Base-by-base conservation (phyloP, 2,329 filamentous ascomycete genomes). In the Periconia sp. region DNA sequence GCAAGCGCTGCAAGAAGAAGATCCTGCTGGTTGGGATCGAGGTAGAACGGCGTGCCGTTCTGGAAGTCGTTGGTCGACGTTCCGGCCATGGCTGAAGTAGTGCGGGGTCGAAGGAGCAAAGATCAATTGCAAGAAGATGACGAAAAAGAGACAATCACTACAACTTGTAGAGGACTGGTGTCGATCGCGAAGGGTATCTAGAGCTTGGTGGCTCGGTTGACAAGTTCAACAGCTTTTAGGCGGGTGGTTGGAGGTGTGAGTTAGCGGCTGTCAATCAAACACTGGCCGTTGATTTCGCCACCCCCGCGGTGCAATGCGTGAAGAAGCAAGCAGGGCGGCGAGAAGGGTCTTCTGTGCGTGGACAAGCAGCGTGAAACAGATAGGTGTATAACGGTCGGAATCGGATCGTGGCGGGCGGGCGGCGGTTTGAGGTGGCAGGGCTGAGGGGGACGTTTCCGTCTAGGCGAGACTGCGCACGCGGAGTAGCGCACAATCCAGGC, bases 1-100 rank as follows among this genome's bases (percentile, higher is more conserved):
- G 68, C 69, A 43, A 79, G 63, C 12, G 75, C 75, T 28, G 74
- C 74, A 12, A 77, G 61, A 11, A 78, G 68, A 8, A 78, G 68
- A 49, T 76, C 69, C 57, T 77, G 74, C 53, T 79, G 73, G 31
- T 70, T 70, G 24, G 68, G 60, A 34, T 74, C 72, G 36, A 78
- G 73, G 46, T 76, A 75, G 50, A 66, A 69, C 22, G 65, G 67
- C 32, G 69, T 64, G 26, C 68, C 68, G 55, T 68, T 70, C 52
- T 66, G 65, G 53, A 67, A 68, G 46, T 69, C 62, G 61, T 68
- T 70, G 35, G 34, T 54, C 22, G 54, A 49, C 16, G 66, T 61
- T 41, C 66, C 66, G 40, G 68, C 66, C 68, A 71, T 71, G 26
- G 54, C 53, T 54, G 50, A 21, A 29, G 39, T 26, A 30, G 49